Evolutionary conservation across 768 basidiomycete species (phyloP), one percentile per base, ranked within the genome.

Genomic region (Leccinum barrowsii): DNA sequence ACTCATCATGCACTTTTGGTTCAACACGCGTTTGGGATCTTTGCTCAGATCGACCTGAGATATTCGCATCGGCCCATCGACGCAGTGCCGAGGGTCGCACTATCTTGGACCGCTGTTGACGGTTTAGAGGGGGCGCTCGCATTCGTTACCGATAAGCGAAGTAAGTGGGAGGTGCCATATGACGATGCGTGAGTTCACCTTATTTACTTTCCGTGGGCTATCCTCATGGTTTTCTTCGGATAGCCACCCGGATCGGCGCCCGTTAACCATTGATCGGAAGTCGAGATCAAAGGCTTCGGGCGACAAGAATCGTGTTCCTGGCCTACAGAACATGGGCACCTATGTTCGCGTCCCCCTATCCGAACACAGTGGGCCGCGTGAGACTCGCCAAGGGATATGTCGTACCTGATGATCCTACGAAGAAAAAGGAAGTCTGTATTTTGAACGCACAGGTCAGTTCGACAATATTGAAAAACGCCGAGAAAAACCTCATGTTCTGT

Each of bases 1-100:
- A 87, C 65, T 82, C 88, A 26, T 0, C 84, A 92, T 72, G 80
- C 83, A 6, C 73, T 93, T 17, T 89, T 87, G 84, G 80, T 86
- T 0, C 82, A 87, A 51, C 88, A 91, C 69, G 77, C 80, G 1
- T 90, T 85, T 26, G 92, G 92, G n/a, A 79, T 84, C 3, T 91
- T 94, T 69, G 83, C 88, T 3, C 90, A 92, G 69, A 76, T 92
- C 24, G 92, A 94, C 65, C 70, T 93, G 26, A 78, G 89, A 24
- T 77, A 85, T 46, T 78, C 80, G 11, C 77, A 78, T 56, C 84
- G 80, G 49, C 87, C 90, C 1, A 70, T 92, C 7, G 88, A 91
- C 62, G 77, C 83, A 0, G 76, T 94, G 28, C 80, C 87, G 15
- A 81, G 89, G 6, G 77, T 80, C 1, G 78, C 87, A 2, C 64